Conservation (phyloP, 176 grass and related monocot species). For the Bolboschoenus planiculmis region DNA sequence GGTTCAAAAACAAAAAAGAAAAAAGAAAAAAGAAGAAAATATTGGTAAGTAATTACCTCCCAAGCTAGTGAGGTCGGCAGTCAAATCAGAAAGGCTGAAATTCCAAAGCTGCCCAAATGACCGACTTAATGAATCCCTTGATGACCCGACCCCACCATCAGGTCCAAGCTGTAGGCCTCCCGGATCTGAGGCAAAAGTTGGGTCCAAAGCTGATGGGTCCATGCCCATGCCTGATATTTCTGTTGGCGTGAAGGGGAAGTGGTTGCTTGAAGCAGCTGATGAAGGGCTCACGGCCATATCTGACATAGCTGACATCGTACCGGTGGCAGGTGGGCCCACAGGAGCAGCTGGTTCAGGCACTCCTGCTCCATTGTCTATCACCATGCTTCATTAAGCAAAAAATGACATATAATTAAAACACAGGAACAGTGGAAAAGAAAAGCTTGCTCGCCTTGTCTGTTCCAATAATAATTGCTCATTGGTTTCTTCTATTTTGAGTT, state of each 20-base stretch:
- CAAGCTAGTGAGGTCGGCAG: slow-evolving; percentile 81
- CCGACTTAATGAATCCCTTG: slow-evolving; percentile 64
- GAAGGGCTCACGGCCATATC: slow-evolving; percentile 90
- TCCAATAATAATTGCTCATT: no score
- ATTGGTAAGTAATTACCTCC: slow-evolving; percentile 49
- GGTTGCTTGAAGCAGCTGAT: slow-evolving; percentile 81
- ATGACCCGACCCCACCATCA: slow-evolving; percentile 52
- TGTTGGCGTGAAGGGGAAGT: slow-evolving; percentile 76
- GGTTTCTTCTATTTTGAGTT: background rate
- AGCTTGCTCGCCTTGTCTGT: background rate
- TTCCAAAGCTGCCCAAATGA: slow-evolving; percentile 93
- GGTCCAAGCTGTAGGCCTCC: slow-evolving; percentile 64
- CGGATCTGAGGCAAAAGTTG: slow-evolving; percentile 56
- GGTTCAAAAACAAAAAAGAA: background rate
- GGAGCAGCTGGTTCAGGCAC: slow-evolving; percentile 4
- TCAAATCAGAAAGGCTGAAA: slow-evolving; percentile 95
- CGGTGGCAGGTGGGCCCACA: slow-evolving; percentile 37
- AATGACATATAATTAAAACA: background rate
- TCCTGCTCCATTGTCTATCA: slow-evolving; percentile 39
- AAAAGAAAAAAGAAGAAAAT: background rate
- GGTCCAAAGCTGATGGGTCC: slow-evolving; percentile 65
- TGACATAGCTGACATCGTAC: slow-evolving; percentile 55
- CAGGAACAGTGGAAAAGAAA: background rate
- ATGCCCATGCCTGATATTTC: slow-evolving; percentile 84
- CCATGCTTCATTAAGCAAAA: slow-evolving; percentile 48